phyloP scores from a whole-genome alignment of 208 protist genomes.

The Trypanosoma brucei region DNA sequence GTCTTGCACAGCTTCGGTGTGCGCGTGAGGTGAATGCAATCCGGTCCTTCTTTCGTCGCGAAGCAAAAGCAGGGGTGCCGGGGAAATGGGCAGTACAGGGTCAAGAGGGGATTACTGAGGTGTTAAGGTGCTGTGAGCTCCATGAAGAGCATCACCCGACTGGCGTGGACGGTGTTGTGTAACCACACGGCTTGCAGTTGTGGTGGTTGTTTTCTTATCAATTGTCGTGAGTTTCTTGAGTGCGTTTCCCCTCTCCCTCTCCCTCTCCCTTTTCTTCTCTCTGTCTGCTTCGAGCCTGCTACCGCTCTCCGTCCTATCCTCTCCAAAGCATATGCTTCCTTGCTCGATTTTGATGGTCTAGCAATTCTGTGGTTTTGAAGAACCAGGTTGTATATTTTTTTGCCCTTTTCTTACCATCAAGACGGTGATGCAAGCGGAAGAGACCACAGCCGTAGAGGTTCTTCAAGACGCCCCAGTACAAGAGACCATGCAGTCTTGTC shows the following conservation, averaged over 20 bases:
- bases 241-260: no score
- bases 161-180: no score
- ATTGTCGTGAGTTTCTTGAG: no score
- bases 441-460: not conserved
- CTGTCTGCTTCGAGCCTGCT: no score
- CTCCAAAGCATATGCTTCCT: no score
- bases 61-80: conserved; percentile 13
- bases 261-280: no score
- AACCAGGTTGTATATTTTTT: not conserved
- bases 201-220: no score
- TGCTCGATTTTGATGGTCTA: no score
- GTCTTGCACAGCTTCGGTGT: conserved; percentile 39
- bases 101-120: not conserved
- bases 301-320: no score
- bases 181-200: no score
- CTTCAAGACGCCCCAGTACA: conserved; percentile 1
- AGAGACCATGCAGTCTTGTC: conserved; percentile 63
- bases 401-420: not conserved
- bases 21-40: conserved; percentile 34
- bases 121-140: conserved; percentile 4
- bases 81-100: conserved; percentile 26
- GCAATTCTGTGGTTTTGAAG: no score
- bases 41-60: conserved; percentile 40
- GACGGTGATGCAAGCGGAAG: conserved; percentile 2
- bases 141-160: not conserved